These are phyloP conservation scores for Vitellaria paradoxa DNA, from an alignment of 179 eudicot genomes.

Conservation along the genomic window DNA sequence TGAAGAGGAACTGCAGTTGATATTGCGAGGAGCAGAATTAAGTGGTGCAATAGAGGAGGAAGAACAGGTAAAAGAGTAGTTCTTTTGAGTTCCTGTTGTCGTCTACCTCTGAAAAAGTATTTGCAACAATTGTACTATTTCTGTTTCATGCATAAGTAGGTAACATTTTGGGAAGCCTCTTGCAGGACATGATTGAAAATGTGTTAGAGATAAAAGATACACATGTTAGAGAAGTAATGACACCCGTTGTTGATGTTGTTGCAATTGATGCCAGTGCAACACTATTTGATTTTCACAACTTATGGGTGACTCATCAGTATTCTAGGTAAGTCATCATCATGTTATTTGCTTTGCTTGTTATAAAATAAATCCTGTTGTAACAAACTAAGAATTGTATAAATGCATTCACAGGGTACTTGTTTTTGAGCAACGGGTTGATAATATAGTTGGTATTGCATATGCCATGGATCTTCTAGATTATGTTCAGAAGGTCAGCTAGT, in stretches of 20 bases:
- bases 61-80: slow-evolving; percentile 66
- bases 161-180: slow-evolving; percentile 7
- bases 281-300: slow-evolving; percentile 74
- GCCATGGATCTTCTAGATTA: slow-evolving; percentile 95
- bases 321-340: slow-evolving; percentile 50
- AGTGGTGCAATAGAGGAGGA: slow-evolving; percentile 99
- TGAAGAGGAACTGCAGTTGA: slow-evolving; percentile 93
- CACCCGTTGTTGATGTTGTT: slow-evolving; percentile 97
- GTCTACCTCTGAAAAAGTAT: background rate
- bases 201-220: slow-evolving; percentile 98
- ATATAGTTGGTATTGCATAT: slow-evolving; percentile 94
- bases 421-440: slow-evolving; percentile 92
- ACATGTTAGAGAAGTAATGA: slow-evolving; percentile 92
- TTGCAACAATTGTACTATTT: background rate
- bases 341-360: background rate
- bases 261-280: slow-evolving; percentile 95
- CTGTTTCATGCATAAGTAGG: background rate
- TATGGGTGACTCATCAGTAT: slow-evolving; percentile 94
- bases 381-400: background rate
- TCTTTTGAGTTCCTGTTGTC: background rate
- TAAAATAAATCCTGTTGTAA: background rate
- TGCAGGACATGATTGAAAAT: slow-evolving; percentile 98
- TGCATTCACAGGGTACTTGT: slow-evolving; percentile 71
- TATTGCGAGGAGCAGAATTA: slow-evolving; percentile 93
- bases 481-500: slow-evolving; percentile 68